Evolutionary conservation across 768 basidiomycete species (phyloP), one percentile per base, ranked within the genome.

Genomic region (Cubamyces sp.): DNA sequence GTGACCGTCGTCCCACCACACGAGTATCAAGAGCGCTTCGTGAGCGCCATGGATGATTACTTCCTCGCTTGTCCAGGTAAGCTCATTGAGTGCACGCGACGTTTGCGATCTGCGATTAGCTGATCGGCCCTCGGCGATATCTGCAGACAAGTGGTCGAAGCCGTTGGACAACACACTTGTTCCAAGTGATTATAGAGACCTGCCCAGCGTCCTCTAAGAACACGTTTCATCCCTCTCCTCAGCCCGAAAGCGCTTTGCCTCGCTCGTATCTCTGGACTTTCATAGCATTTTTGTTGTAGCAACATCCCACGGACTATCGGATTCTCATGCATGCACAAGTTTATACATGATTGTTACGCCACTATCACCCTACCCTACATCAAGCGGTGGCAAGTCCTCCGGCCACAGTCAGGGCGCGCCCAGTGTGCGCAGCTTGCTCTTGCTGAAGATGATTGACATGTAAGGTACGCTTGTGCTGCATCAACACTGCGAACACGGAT

Each of bases 1-100:
- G 85, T 91, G 9, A 94, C 91, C 0, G 88, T 93, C 15, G 80
- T 94, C 43, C 91, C 91, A 0, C 91, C 91, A 2, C 77, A 82
- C 3, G 90, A 92, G 71, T 94, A 94, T 69, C 85, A 88, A 54
- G 87, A 91, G 43, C 82, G 91, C 0, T 92, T 94, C 66, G 82
- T 90, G 50, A 84, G 74, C 57, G 84, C 91, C 4, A 76, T 94
- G 61, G 86, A 90, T 54, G 78, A 82, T 11, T 94, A 94, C 71
- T 92, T 92, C 69, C 70, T 90, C 16, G 86, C 87, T 30, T 91
- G 89, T 74, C 90, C 89, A 65, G 90, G 88, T 88, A 55, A 41
- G 77, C 12, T 1, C 11, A 39, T 74, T 11, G 34, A 9, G 9
- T 67, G 23, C 37, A 39, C 11, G 5, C 7, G 4, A 19, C n/a